Evolutionary conservation across 768 basidiomycete species (phyloP), one percentile per base, ranked within the genome.

Genomic region (Russula abietina): DNA sequence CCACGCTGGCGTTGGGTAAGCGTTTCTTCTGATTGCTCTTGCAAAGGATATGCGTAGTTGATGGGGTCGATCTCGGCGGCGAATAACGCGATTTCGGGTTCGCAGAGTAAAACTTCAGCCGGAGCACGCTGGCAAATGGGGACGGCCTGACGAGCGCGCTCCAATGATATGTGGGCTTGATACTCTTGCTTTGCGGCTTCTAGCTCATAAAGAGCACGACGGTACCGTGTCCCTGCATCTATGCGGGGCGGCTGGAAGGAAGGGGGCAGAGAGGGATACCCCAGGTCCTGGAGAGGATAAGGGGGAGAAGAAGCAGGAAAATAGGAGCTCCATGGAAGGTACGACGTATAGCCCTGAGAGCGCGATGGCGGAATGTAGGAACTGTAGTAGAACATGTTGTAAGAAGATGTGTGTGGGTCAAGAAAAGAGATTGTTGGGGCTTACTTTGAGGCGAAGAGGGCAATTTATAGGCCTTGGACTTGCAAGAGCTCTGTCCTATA

Each of bases 311-410:
- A 48, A 22, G 46, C 46, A 24, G 22, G 33, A 1, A 50, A 28
- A n/a, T 59, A 51, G 9, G 32, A 33, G 10, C 53, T 30, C 3
- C 53, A 46, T 0, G 53, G 57, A 33, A 48, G 17, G 38, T 60
- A 26, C 22, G 59, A 45, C n/a, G 39, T 22, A 19, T 43, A 28
- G 19, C 28, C 36, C 4, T n/a, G n/a, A 28, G 45, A 43, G 2
- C 54, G 28, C 1, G 57, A 32, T 1, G 58, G n/a, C n/a, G n/a
- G n/a, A n/a, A n/a, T n/a, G n/a, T n/a, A 55, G 11, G 62, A 22
- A 16, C 3, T 64, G 39, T 64, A 64, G 58, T 36, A 17, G 16
- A 17, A 17, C 62, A 64, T 64, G 53, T 50, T 64, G 30, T 19
- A n/a, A n/a, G n/a, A 38, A 46, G 28, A 38, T 58, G 16, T 32